Percentiles rank a stretch among this genome's conserved stretches.
Evolutionary conservation across 2,329 filamentous ascomycete species (phyloP).

Genomic region (Phialophora expanda): DNA sequence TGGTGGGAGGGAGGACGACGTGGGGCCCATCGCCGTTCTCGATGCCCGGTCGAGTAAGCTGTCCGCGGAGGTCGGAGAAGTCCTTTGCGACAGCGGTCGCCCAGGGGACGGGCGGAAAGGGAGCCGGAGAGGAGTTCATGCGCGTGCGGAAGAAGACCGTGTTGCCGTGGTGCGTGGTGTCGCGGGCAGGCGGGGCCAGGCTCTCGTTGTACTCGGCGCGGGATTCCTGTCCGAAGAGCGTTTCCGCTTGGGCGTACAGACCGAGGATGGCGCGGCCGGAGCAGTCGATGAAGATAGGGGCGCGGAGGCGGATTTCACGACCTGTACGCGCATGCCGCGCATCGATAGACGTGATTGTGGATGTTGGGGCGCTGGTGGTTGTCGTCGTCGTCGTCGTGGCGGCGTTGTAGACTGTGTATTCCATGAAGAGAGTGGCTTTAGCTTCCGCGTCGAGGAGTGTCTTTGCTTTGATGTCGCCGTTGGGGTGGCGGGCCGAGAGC

Average conservation of each 20-base stretch:
- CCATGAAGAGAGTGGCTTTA: slow-evolving; percentile 18
- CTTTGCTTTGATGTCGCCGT: slow-evolving; percentile 18
- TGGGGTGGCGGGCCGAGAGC: slow-evolving; percentile 15
- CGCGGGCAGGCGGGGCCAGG: slow-evolving; percentile 58
- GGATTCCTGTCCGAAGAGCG: slow-evolving; percentile 23
- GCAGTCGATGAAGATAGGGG: slow-evolving; percentile 22
- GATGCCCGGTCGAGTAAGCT: slow-evolving; percentile 11
- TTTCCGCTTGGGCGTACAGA: slow-evolving; percentile 11
- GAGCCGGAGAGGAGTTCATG: slow-evolving; percentile 1
- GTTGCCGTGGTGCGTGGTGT: slow-evolving; percentile 20
- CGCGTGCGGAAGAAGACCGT: slow-evolving; percentile 25
- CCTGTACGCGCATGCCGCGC: slow-evolving; percentile 21
- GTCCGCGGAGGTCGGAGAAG: slow-evolving; percentile 18
- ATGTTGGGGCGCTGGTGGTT: background rate
- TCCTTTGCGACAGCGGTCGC: slow-evolving; percentile 22
- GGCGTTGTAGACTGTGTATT: slow-evolving; percentile 16
- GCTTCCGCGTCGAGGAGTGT: slow-evolving; percentile 15
- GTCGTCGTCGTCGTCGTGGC: background rate
- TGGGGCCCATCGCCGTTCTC: slow-evolving; percentile 16
- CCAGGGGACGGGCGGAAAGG: slow-evolving; percentile 21
- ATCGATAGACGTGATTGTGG: slow-evolving; percentile 13
- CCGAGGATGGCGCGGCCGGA: slow-evolving; percentile 17
- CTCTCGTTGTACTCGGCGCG: slow-evolving; percentile 68
- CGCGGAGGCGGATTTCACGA: slow-evolving; percentile 14
- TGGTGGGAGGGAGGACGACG: background rate